Base-by-base conservation (phyloP, 2,329 filamentous ascomycete genomes). In the Claviceps purpurea region DNA sequence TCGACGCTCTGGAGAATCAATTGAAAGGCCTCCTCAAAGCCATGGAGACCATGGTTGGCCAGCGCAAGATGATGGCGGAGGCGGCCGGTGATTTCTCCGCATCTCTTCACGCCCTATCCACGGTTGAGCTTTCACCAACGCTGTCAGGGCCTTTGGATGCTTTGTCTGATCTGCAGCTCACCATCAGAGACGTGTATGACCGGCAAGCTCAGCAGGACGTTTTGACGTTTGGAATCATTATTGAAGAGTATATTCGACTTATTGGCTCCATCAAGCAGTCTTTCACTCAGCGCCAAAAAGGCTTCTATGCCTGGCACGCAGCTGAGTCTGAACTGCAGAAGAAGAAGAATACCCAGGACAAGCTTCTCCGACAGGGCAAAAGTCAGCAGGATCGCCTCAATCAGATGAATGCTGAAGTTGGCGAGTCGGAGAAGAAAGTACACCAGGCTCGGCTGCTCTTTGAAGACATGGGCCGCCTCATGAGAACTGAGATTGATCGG, bases 151-250 rank as follows among this genome's bases (percentile, higher is more conserved):
- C 93, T 1, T 75, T 98, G 6, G 91, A 95, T 60, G 88, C 89
- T 20, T 78, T 98, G 10, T 95, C 91, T 2, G 90, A 96, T 60
- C 77, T 98, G 2, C 93, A 98, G 67, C 77, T 95, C 55, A 90
- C 91, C 40, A 95, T 98, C 59, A 83, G 86, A 54, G 93, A 98
- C 62, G 81, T 98, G 1, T 97, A 98, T 65, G 89, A 96, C 60
- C 86, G 93, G 22, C 93, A 98, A 68, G 93, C 93, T 11, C 89
- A 96, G 70, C 93, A 98, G 67, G 93, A 98, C 64, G 85, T 97
- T 37, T 76, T 98, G 50, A 98, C 93, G 0, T 82, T 98, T 57
- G 93, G 93, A 40, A 97, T 97, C 63, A 95, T 95, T 44, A 90
- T 98, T 56, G 93, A 98, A 58, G 93, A 98, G 70, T 98, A 98